A percentile compares a stretch with the other conserved stretches of the same genome.
Conservation (phyloP, 306 rosid species). For the Albizia julibrissin region DNA sequence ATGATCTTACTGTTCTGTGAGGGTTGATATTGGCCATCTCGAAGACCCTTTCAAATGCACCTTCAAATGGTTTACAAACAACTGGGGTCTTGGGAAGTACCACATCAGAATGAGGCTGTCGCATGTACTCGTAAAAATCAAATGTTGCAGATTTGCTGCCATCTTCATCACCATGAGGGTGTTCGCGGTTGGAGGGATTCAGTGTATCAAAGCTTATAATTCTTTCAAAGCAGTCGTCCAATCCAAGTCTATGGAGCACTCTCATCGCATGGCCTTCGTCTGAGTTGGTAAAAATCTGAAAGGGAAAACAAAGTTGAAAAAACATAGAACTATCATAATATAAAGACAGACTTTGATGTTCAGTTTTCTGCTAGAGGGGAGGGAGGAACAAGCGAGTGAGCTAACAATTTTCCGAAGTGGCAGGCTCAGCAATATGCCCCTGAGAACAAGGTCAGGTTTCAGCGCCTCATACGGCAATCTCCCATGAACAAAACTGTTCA, state of each 20-base stretch:
- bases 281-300: constrained; percentile 73
- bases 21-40: constrained; percentile 71
- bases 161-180: constrained; percentile 29
- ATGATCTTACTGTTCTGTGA: constrained; percentile 60
- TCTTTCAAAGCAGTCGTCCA: constrained; percentile 85
- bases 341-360: background rate
- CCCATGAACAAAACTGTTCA: constrained; percentile 76
- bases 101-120: constrained; percentile 39
- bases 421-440: constrained; percentile 70
- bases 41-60: constrained; percentile 64
- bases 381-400: constrained; percentile 10
- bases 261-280: constrained; percentile 59
- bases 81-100: constrained; percentile 63
- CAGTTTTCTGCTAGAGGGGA: background rate
- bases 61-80: constrained; percentile 80
- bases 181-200: constrained; percentile 41
- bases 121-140: constrained; percentile 39
- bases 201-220: constrained; percentile 82
- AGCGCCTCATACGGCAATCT: constrained; percentile 73
- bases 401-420: constrained; percentile 83
- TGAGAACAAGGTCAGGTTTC: constrained; percentile 74
- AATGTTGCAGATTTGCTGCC: constrained; percentile 34
- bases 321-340: background rate
- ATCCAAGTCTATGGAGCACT: constrained; percentile 74
- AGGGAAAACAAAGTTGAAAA: background rate